Conservation (phyloP, 2,329 filamentous ascomycete species). For the Clonostachys rosea region DNA sequence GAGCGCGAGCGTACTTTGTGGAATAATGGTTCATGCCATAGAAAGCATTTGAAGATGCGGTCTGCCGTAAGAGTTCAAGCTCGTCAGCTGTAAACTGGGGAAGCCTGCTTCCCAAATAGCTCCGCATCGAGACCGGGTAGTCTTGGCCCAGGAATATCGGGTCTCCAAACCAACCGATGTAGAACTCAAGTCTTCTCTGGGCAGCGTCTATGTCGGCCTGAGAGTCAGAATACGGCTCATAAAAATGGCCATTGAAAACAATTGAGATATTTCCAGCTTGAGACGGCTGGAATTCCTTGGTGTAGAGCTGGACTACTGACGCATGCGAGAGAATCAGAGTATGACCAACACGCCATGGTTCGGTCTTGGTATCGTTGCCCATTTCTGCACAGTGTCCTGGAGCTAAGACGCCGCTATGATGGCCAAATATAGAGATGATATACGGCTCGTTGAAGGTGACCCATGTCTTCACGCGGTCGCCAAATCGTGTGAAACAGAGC, state of each 20-base stretch:
- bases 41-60: slow-evolving; percentile 76
- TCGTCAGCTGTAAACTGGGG: slow-evolving; percentile 73
- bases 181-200: slow-evolving; percentile 79
- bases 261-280: slow-evolving; percentile 78
- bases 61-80: slow-evolving; percentile 56
- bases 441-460: slow-evolving; percentile 90
- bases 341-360: slow-evolving; percentile 82
- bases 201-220: slow-evolving; percentile 71
- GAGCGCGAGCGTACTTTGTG: slow-evolving; percentile 79
- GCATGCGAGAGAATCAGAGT: slow-evolving; percentile 77
- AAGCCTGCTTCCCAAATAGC: slow-evolving; percentile 73
- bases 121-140: slow-evolving; percentile 79
- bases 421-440: slow-evolving; percentile 78
- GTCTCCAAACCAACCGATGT: slow-evolving; percentile 85
- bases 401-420: slow-evolving; percentile 72
- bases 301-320: slow-evolving; percentile 74
- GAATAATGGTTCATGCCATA: slow-evolving; percentile 96
- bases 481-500: slow-evolving; percentile 67
- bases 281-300: slow-evolving; percentile 72
- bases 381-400: slow-evolving; percentile 54
- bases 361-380: slow-evolving; percentile 34
- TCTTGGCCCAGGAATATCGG: slow-evolving; percentile 76
- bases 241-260: slow-evolving; percentile 80
- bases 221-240: slow-evolving; percentile 75
- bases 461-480: slow-evolving; percentile 77